Evolutionary conservation across 257 asterid genomes (phyloP).

Genomic region (Ilex asprella): DNA sequence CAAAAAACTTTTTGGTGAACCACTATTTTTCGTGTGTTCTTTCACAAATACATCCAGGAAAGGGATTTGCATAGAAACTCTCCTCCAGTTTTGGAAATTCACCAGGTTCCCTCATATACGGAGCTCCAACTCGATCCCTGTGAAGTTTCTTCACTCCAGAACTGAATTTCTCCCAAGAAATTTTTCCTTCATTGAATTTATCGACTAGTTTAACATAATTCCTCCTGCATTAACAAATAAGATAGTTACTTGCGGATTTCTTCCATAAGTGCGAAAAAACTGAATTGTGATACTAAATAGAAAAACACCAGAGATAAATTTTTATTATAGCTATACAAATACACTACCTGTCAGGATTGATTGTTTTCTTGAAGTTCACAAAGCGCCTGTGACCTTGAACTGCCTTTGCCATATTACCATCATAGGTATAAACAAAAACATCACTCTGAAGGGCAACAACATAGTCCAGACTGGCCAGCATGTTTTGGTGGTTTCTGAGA

Average conservation of each 20-base stretch:
- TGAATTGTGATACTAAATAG: not conserved
- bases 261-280: not conserved
- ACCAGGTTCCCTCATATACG: slow-evolving; percentile 70
- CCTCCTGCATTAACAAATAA: slow-evolving; percentile 45
- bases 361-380: slow-evolving; percentile 82
- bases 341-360: slow-evolving; percentile 73
- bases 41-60: slow-evolving; percentile 90
- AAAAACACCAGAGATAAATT: no score
- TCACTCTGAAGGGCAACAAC: slow-evolving; percentile 82
- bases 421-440: slow-evolving; percentile 83
- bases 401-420: slow-evolving; percentile 99
- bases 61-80: slow-evolving; percentile 87
- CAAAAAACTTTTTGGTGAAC: slow-evolving; percentile 15
- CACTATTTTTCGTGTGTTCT: slow-evolving; percentile 28
- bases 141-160: slow-evolving; percentile 73
- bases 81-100: slow-evolving; percentile 94
- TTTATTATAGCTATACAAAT: no score
- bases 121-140: slow-evolving; percentile 62
- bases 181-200: slow-evolving; percentile 58
- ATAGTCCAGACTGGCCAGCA: slow-evolving; percentile 95
- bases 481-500: slow-evolving; percentile 79
- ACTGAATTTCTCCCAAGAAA: slow-evolving; percentile 74
- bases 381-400: slow-evolving; percentile 93
- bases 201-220: slow-evolving; percentile 78
- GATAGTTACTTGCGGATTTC: not conserved